phyloP scores from a whole-genome alignment of 306 rosid genomes.

The Prunus salicina region DNA sequence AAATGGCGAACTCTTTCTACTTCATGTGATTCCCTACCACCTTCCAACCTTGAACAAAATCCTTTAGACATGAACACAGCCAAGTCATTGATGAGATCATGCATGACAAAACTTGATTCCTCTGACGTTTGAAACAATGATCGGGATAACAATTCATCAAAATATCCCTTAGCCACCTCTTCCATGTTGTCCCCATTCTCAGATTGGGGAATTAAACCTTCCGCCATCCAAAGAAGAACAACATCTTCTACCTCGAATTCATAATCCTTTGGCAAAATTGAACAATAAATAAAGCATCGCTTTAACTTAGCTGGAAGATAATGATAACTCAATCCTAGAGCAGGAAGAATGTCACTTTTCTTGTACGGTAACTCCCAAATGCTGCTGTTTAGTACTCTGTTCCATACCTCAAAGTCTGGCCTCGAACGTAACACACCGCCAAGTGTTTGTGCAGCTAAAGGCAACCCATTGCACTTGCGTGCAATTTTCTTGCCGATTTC shows the following conservation, averaged over 20 bases:
- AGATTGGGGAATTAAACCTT: neutral
- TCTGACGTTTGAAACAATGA: slow-evolving; percentile 5
- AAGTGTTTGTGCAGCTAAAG: slow-evolving; percentile 7
- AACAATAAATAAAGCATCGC: slow-evolving; percentile 13
- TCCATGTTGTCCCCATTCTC: neutral
- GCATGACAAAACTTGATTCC: neutral
- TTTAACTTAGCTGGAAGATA: slow-evolving; percentile 20
- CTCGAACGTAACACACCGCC: neutral
- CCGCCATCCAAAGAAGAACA: slow-evolving; percentile 16
- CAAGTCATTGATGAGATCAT: neutral
- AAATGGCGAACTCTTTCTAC: neutral
- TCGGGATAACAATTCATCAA: neutral
- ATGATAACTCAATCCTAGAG: slow-evolving; percentile 13
- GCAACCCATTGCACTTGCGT: slow-evolving; percentile 25
- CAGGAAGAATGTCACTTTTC: neutral
- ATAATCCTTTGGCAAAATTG: slow-evolving; percentile 18
- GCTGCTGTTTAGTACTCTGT: neutral
- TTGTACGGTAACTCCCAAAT: neutral
- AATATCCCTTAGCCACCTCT: neutral
- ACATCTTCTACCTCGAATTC: neutral
- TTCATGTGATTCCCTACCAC: neutral
- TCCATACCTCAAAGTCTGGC: neutral
- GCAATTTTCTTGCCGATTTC: slow-evolving; percentile 20
- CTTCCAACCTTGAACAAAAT: neutral
- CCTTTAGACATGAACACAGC: neutral